These are phyloP conservation scores for Boechera stricta DNA, from an alignment of 345 rosid species.

Conservation along the genomic window DNA sequence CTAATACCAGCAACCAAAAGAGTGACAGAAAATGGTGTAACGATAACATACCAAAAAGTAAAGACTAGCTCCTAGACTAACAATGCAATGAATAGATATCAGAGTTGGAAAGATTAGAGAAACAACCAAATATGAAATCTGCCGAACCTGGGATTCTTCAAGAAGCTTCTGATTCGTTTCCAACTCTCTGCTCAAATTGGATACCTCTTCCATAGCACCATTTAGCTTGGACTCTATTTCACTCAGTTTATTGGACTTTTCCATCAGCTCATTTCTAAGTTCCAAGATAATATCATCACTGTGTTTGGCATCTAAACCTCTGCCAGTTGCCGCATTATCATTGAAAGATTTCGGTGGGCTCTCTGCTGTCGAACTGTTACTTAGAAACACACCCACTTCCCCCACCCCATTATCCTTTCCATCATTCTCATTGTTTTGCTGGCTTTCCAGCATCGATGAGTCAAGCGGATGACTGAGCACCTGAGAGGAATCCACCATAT, in stretches of 20 bases:
- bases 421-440: constrained; percentile 65
- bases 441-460: constrained; percentile 86
- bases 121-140: constrained; percentile 5
- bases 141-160: constrained; percentile 92
- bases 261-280: constrained; percentile 63
- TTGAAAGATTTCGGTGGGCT: constrained; percentile 63
- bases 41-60: constrained; percentile 20
- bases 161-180: constrained; percentile 82
- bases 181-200: constrained; percentile 67
- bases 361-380: constrained; percentile 91
- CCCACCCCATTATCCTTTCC: constrained; percentile 66
- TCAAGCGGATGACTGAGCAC: constrained; percentile 72
- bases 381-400: constrained; percentile 67
- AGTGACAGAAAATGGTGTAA: constrained; percentile 12
- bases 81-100: background rate
- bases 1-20: constrained; percentile 18
- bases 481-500: constrained; percentile 92
- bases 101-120: constrained; percentile 9
- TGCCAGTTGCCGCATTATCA: constrained; percentile 53
- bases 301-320: constrained; percentile 49
- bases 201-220: constrained; percentile 77
- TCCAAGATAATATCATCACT: constrained; percentile 54
- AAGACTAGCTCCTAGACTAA: constrained; percentile 16
- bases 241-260: constrained; percentile 61
- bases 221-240: constrained; percentile 72